Base-by-base conservation (phyloP, 2,329 filamentous ascomycete species). In the Aspergillus sp. region DNA sequence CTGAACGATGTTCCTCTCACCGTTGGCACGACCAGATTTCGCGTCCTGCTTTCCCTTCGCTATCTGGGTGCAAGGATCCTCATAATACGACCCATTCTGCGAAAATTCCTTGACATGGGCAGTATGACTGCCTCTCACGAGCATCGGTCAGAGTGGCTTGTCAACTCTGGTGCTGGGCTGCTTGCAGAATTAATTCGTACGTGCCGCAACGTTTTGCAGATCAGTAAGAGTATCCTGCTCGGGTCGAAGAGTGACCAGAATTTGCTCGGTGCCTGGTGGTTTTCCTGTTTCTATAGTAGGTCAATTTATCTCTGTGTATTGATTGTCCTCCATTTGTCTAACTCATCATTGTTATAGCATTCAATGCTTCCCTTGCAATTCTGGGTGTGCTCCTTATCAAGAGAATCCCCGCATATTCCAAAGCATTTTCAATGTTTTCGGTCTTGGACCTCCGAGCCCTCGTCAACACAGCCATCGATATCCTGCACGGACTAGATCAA, bases 281-380 rank as follows among this genome's bases (percentile, higher is more conserved):
- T 64, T 56, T 64, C 59, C 13, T 61, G 62, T 30, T 64, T 55
- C 52, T 64, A 64, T 31, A 61, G 62, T 64, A 61, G 34, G 62
- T 22, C 30, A n/a, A 38, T 9, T 4, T 2, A 9, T 43, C 3
- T 13, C 28, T 38, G 11, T 38, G 4, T 51, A 30, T 7, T 22
- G 11, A 9, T 4, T 38, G 11, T 11, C 7, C 19, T 41, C 19
- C 4, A 15, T 45, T 22, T 17, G 17, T 47, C n/a, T 15, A 41
- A 57, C 31, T 9, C 31, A 43, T 17, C 13, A 7, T 13, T 48
- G 1, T 23, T 13, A 8, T 19, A 54, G 52, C 52, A 30, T 54
- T 54, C 52, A 54, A 54, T 28, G 52, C 52, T 4, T 30, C 55
- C 15, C 47, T 58, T 11, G 55, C 55, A 5, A 51, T 58, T 8